These are phyloP conservation scores for Termitomyces sp. DNA, from an alignment of 768 basidiomycete genomes.

Conservation along the genomic window DNA sequence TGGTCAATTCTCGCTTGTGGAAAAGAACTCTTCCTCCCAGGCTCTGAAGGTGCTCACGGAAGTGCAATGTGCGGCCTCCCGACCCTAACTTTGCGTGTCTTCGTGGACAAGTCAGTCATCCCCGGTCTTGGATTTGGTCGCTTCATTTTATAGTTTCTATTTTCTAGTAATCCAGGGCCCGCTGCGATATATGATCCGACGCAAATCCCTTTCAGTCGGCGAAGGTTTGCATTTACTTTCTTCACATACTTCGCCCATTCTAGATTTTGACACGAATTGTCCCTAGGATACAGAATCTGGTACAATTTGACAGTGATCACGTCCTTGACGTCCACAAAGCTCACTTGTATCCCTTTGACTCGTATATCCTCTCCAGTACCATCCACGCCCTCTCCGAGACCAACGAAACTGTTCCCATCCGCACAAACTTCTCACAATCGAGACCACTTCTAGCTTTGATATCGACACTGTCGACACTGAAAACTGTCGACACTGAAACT, in stretches of 20 bases:
- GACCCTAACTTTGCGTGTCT: neutral
- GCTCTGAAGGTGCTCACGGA: neutral
- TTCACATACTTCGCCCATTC: neutral
- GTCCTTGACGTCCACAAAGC: conserved; percentile 53
- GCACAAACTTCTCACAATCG: neutral
- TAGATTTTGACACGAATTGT: neutral
- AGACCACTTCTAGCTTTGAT: neutral
- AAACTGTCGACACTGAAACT: neutral
- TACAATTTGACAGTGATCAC: conserved; percentile 56
- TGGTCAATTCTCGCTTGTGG: conserved; percentile 59
- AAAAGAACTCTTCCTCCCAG: conserved; percentile 11
- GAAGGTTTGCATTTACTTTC: neutral
- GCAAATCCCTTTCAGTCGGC: neutral
- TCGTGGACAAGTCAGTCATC: neutral
- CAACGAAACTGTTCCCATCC: neutral
- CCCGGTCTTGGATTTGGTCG: neutral
- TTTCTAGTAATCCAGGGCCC: neutral
- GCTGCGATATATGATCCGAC: neutral
- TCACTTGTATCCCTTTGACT: conserved; percentile 56
- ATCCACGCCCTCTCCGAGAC: conserved; percentile 30
- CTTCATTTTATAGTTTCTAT: neutral
- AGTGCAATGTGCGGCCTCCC: neutral
- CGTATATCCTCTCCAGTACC: conserved; percentile 46
- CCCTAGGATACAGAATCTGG: conserved; percentile 49
- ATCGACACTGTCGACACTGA: neutral